Evolutionary conservation across 2,329 filamentous ascomycete genomes (phyloP), one percentile per base, ranked within the genome.

Genomic region (Arthrobotrys sinensis): DNA sequence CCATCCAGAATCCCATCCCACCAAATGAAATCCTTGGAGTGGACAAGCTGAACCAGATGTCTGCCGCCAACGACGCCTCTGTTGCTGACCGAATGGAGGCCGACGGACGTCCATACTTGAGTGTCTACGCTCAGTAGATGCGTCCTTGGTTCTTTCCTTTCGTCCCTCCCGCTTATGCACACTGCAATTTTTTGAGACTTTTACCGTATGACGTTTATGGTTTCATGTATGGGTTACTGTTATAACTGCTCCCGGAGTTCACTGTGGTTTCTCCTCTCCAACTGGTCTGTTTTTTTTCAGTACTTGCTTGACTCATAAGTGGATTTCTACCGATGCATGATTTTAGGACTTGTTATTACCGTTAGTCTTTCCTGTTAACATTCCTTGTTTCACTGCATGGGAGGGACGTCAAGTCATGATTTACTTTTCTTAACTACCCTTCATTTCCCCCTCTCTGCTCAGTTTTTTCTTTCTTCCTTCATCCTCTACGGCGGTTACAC

Each of bases 101-200:
- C 60, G 82, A 83, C 67, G 78, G 82, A 48, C 82, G 83, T 66
- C 82, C 81, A 12, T 83, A 82, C 70, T 82, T 84, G 63, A 81
- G 82, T 57, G 82, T 83, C 36, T 84, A 84, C 72, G 81, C 83
- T 76, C 82, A 83, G 78, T 84, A 83, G 81, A 50, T 4, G 50
- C 16, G 2, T 19, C 16, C 5, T 6, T 5, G 10, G 34, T 12
- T 16, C 16, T 50, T 16, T 32, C 60, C 4, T 38, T 46, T 32
- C 4, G n/a, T 60, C 3, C 1, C 19, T 38, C 11, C 32, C 7
- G 10, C 28, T 38, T 36, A 32, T 38, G 16, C 52, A 38, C 19
- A 24, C 10, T 34, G 28, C 12, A 11, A 21, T 38, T 7, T 14
- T 38, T 57, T 14, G 16, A 36, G 8, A 21, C 52, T 38, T 57